These are phyloP conservation scores for Exophiala viscosa DNA, from an alignment of 2,329 filamentous ascomycete genomes.

Conservation along the genomic window DNA sequence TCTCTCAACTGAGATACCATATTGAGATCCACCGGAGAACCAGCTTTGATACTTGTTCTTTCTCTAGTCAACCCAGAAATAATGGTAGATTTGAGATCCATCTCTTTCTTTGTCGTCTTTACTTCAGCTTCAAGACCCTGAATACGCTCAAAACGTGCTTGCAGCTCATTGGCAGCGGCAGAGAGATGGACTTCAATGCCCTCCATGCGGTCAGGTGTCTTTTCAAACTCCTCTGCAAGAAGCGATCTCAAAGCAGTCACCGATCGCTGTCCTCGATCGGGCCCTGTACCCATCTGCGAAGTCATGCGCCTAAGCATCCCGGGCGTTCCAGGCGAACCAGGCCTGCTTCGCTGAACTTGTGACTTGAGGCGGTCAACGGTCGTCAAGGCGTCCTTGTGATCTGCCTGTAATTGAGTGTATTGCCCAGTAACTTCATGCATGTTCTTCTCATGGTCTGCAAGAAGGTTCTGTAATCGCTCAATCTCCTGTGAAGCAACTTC, in stretches of 20 bases:
- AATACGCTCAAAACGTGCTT: constrained; percentile 80
- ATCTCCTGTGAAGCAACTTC: constrained; percentile 56
- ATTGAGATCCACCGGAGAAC: constrained; percentile 82
- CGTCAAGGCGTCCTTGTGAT: constrained; percentile 77
- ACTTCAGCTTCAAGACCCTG: constrained; percentile 86
- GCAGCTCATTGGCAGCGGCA: constrained; percentile 86
- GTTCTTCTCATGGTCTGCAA: constrained; percentile 71
- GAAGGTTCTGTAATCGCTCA: constrained; percentile 64
- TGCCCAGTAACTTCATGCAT: constrained; percentile 70
- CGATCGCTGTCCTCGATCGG: constrained; percentile 87
- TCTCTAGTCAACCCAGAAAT: constrained; percentile 93
- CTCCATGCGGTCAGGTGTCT: constrained; percentile 77
- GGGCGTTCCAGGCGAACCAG: constrained; percentile 46
- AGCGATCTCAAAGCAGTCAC: constrained; percentile 87
- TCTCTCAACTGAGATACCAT: constrained; percentile 83
- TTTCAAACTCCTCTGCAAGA: constrained; percentile 78
- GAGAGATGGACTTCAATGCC: constrained; percentile 91
- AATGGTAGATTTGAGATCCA: constrained; percentile 94
- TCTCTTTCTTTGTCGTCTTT: constrained; percentile 80
- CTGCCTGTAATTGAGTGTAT: constrained; percentile 76
- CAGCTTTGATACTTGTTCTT: constrained; percentile 77
- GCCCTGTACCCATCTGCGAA: constrained; percentile 79
- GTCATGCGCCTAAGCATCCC: constrained; percentile 91
- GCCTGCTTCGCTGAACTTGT: constrained; percentile 68
- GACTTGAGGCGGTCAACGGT: constrained; percentile 90